Evolutionary conservation across 805 yeast genomes (phyloP).

Genomic region (Starmerella davenportii): DNA sequence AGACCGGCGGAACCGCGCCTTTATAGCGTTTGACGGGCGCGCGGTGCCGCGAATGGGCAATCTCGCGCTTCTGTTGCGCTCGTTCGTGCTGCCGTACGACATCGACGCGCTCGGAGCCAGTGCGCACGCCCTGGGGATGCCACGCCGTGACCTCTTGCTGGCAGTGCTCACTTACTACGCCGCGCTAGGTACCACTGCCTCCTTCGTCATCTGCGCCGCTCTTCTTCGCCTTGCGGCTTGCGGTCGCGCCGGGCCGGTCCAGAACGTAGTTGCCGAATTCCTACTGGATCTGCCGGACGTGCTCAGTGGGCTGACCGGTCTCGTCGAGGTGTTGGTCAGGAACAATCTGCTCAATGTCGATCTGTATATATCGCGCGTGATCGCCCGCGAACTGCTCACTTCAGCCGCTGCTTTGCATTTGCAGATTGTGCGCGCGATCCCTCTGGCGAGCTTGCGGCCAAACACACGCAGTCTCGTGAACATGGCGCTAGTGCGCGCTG

Average conservation of each 20-base stretch:
- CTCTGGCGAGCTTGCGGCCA: slow-evolving; percentile 14
- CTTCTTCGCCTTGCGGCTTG: not conserved
- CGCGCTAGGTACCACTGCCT: slow-evolving; percentile 5
- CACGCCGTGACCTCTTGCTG: not conserved
- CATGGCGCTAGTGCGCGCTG: slow-evolving; percentile 9
- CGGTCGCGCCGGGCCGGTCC: not conserved
- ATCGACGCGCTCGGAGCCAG: slow-evolving; percentile 9
- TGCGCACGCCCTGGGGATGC: slow-evolving; percentile 3
- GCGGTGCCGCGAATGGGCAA: slow-evolving; percentile 9
- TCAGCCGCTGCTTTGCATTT: slow-evolving; percentile 27
- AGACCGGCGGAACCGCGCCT: slow-evolving; percentile 12
- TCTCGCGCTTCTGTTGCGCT: slow-evolving; percentile 18
- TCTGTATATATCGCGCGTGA: slow-evolving; percentile 57
- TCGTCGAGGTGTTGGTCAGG: slow-evolving; percentile 34
- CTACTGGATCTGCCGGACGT: not conserved
- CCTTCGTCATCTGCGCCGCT: not conserved
- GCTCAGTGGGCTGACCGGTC: slow-evolving; percentile 16
- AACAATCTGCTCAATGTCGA: slow-evolving; percentile 37
- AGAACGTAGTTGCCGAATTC: not conserved
- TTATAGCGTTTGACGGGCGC: slow-evolving; percentile 7
- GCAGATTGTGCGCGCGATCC: slow-evolving; percentile 30
- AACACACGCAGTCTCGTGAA: slow-evolving; percentile 10
- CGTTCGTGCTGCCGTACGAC: slow-evolving; percentile 16
- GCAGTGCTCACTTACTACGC: slow-evolving; percentile 8
- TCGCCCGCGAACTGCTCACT: slow-evolving; percentile 67